Evolutionary conservation across 179 eudicot species (phyloP).

Genomic region (Monotropa hypopitys): DNA sequence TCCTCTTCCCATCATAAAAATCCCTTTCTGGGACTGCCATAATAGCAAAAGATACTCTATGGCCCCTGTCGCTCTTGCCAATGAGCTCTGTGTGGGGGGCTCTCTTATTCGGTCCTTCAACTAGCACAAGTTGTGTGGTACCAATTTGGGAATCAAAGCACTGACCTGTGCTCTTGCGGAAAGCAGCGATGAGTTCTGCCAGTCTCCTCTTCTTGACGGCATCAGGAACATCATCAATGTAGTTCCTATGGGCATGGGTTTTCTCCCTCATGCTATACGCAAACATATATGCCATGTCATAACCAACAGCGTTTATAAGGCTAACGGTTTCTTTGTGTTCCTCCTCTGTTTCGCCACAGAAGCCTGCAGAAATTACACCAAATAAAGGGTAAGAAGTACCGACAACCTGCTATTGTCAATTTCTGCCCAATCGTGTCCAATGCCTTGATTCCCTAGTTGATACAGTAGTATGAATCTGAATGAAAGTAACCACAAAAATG

Average conservation of each 20-base stretch:
- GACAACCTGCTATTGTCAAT: background rate
- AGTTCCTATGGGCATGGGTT: constrained; percentile 95
- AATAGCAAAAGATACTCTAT: constrained; percentile 51
- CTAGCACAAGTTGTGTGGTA: constrained; percentile 68
- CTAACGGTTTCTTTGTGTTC: constrained; percentile 73
- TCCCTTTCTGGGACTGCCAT: constrained; percentile 38
- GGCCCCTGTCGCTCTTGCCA: constrained; percentile 93
- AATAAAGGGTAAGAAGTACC: background rate
- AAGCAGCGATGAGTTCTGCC: constrained; percentile 70
- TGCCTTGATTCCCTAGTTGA: background rate
- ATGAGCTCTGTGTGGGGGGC: constrained; percentile 84
- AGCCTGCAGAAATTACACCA: constrained; percentile 37
- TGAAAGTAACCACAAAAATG: background rate
- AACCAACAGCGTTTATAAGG: constrained; percentile 66
- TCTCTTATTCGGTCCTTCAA: constrained; percentile 93
- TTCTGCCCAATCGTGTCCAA: background rate
- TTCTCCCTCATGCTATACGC: constrained; percentile 98
- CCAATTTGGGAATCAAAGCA: constrained; percentile 77
- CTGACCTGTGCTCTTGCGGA: constrained; percentile 85
- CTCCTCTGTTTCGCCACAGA: constrained; percentile 93
- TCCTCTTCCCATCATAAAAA: constrained; percentile 27
- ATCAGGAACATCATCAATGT: constrained; percentile 75
- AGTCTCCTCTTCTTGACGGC: constrained; percentile 78
- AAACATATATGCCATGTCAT: constrained; percentile 99
- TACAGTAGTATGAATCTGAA: no score